Base-by-base conservation (phyloP, 441 rosid genomes). In the Pelargonium myrrhifolium region DNA sequence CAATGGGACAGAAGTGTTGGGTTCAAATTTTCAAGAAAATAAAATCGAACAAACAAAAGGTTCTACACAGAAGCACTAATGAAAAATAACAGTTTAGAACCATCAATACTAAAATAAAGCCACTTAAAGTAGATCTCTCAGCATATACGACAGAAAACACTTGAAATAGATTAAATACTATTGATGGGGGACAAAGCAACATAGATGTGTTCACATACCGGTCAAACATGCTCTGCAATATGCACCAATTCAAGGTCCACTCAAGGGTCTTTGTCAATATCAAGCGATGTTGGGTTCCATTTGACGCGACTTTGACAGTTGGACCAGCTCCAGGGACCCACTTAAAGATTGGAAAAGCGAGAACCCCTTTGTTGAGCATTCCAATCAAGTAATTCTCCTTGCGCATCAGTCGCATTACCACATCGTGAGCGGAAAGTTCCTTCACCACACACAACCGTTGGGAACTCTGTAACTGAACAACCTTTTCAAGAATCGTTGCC, bases 301-400 rank as follows among this genome's bases (percentile, higher is more conserved):
- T 80, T 66, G 87, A 69, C 58, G 80, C 81, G 70, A 67, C 74
- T 80, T 81, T 89, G 67, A 87, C 87, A 43, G 73, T 75, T 17
- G 95, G 99, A 72, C 99, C 97, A 77, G 89, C 89, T 72, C 98
- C 97, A 40, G 99, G 99, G 74, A 95, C 77, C 99, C 98, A 95
- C 3, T 78, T 69, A 58, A 81, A 83, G 61, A 92, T 81, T 68
- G 92, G 96, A 79, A 95, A 95, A 67, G 98, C 88, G 78, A 95
- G 93, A 65, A 95, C 77, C 65, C 97, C 98, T 85, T 92, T 92
- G 74, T 92, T 95, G 72, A 95, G 85, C 95, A 95, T 89, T 73
- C 96, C 99, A 78, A 95, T 90, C 82, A 95, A 83, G 85, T 92
- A 95, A 73, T 95, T 95, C 74, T 95, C 99, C 79, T 95, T 95